These are phyloP conservation scores for Beauveria sp. DNA, from an alignment of 2,329 filamentous ascomycete species.

Conservation along the genomic window DNA sequence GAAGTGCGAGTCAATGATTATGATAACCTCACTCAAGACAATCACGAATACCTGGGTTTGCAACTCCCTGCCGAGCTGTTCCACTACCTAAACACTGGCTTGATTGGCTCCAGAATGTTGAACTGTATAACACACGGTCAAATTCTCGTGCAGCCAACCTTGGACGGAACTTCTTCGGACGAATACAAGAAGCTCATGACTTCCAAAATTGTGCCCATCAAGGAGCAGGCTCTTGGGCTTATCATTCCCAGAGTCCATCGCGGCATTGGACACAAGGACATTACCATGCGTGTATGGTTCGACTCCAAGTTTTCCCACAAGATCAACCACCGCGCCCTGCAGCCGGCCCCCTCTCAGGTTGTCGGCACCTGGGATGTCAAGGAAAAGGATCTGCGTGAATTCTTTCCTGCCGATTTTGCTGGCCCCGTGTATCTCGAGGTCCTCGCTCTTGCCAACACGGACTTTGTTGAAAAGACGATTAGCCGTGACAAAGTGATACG, in stretches of 20 bases:
- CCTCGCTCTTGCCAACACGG: slow-evolving; percentile 57
- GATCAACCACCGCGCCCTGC: slow-evolving; percentile 52
- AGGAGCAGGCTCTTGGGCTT: slow-evolving; percentile 69
- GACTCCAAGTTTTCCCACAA: slow-evolving; percentile 59
- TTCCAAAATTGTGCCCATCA: slow-evolving; percentile 63
- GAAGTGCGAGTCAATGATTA: slow-evolving; percentile 67
- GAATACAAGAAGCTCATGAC: slow-evolving; percentile 77
- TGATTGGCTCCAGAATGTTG: slow-evolving; percentile 71
- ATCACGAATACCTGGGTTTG: slow-evolving; percentile 85
- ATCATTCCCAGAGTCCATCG: slow-evolving; percentile 74
- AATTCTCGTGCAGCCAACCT: slow-evolving; percentile 70
- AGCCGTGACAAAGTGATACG: slow-evolving; percentile 49
- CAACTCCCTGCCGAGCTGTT: slow-evolving; percentile 85
- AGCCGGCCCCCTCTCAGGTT: slow-evolving; percentile 39
- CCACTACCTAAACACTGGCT: slow-evolving; percentile 77
- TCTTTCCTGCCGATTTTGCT: slow-evolving; percentile 35
- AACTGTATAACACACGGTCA: slow-evolving; percentile 77
- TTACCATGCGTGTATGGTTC: slow-evolving; percentile 79
- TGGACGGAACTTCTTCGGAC: slow-evolving; percentile 72
- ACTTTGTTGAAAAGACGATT: slow-evolving; percentile 64
- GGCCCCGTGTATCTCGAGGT: slow-evolving; percentile 50
- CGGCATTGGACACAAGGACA: slow-evolving; percentile 72
- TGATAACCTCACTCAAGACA: slow-evolving; percentile 69
- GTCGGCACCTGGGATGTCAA: slow-evolving; percentile 66
- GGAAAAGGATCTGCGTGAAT: slow-evolving; percentile 43